A percentile compares a stretch with the other conserved stretches of the same genome.
These are phyloP conservation scores for Entomophthora muscae DNA, from an alignment of 371 early-diverging fungal species.

Conservation along the genomic window DNA sequence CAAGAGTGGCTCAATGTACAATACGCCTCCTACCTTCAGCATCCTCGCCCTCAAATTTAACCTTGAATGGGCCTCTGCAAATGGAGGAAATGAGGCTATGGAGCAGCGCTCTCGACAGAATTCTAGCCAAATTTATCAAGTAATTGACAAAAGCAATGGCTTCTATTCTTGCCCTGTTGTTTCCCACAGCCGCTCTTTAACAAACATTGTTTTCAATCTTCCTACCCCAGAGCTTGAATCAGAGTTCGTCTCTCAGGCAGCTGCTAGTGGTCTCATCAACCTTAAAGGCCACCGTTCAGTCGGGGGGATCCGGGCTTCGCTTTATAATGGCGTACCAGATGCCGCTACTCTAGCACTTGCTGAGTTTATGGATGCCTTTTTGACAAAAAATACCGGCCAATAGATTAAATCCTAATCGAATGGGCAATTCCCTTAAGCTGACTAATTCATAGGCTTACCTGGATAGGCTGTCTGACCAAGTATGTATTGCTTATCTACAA, in stretches of 20 bases:
- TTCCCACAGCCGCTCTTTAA: slow-evolving; percentile 37
- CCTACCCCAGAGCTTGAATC: slow-evolving; percentile 51
- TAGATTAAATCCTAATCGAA: too few species aligned
- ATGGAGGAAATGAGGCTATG: slow-evolving; percentile 61
- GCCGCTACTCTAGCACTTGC: background rate
- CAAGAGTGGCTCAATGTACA: slow-evolving; percentile 75
- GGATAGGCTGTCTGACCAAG: too few species aligned
- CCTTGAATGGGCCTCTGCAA: slow-evolving; percentile 16
- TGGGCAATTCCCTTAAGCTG: too few species aligned
- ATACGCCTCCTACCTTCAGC: slow-evolving; percentile 91
- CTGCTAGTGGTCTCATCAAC: slow-evolving; percentile 44
- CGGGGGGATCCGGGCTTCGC: slow-evolving; percentile 82
- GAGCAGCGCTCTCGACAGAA: slow-evolving; percentile 41
- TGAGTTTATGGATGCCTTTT: background rate
- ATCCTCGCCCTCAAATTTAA: slow-evolving; percentile 75
- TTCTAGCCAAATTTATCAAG: slow-evolving; percentile 43
- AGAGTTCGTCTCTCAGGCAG: slow-evolving; percentile 48
- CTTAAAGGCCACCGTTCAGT: slow-evolving; percentile 87
- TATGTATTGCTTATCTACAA: too few species aligned
- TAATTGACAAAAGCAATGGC: slow-evolving; percentile 35
- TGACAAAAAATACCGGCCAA: background rate
- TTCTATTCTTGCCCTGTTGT: slow-evolving; percentile 56
- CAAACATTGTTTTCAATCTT: slow-evolving; percentile 83
- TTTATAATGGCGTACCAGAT: slow-evolving; percentile 55
- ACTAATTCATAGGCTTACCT: too few species aligned